These are phyloP conservation scores for Helichrysum umbraculigerum DNA, from an alignment of 129 eudicot species.

Conservation along the genomic window DNA sequence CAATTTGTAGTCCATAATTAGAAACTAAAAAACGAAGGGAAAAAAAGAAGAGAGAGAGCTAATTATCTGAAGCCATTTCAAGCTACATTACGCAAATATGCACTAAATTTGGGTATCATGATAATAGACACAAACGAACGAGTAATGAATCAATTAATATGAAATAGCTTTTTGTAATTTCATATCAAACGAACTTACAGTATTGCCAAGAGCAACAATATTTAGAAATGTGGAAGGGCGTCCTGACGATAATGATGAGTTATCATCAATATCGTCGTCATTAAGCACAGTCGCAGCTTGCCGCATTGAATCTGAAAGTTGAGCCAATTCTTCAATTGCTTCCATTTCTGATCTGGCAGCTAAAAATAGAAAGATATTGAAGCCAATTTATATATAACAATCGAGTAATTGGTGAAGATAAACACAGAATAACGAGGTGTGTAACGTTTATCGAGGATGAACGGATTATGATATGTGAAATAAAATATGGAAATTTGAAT, in stretches of 20 bases:
- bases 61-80: not conserved
- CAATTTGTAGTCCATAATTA: slow-evolving; percentile 24
- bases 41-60: not conserved
- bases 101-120: not conserved
- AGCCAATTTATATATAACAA: not conserved
- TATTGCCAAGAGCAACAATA: slow-evolving; percentile 90
- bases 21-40: slow-evolving; percentile 3
- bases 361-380: not conserved
- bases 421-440: not conserved
- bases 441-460: not conserved
- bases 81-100: too few species aligned
- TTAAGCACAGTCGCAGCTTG: slow-evolving; percentile 88
- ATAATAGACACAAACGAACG: not conserved
- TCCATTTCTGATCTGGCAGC: slow-evolving; percentile 52
- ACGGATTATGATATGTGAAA: not conserved
- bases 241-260: slow-evolving; percentile 44
- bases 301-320: slow-evolving; percentile 87
- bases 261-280: slow-evolving; percentile 85
- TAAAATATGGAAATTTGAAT: not conserved
- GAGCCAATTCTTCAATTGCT: slow-evolving; percentile 81
- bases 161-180: not conserved
- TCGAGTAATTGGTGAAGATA: not conserved
- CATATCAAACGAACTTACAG: slow-evolving; percentile 49
- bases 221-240: slow-evolving; percentile 76
- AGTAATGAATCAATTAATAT: slow-evolving; percentile 15